Base-by-base conservation (phyloP, 106 monocot species). In the Cymbidium sinense region DNA sequence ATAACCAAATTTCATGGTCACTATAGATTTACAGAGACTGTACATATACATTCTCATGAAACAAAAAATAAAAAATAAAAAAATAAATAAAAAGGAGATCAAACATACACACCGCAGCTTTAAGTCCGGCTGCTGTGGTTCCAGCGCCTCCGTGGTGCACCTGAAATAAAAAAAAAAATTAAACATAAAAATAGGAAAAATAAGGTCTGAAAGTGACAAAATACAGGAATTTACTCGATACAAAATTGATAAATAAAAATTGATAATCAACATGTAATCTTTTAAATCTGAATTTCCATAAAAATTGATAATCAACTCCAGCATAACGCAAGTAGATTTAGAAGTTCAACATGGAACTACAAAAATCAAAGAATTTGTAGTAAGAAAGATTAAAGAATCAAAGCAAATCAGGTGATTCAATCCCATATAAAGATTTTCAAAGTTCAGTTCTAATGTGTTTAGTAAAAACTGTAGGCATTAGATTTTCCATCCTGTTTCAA, bases 131-230 rank as follows among this genome's bases (percentile, higher is more conserved):
- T 79, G 96, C 96, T 55, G 96, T 96, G 37, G 96, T 96, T 77
- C 96, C 96, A 77, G 96, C 96, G 69, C 96, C 96, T 72, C 96
- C 96, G 85, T 96, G 96, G 80, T 96, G 96, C 43, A 96, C 96
- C 96, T 96, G 74, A 82, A 37, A 76, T 11, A 28, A 34, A 13
- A 71, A 61, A 6, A 23, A n/a, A 1, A 47, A 47, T 4, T 39
- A 39, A 39, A 39, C 37, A 39, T n/a, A n/a, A n/a, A n/a, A 39
- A 39, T 3, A 7, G 37, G 37, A 7, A 7, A 0, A 39, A 39
- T 4, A 47, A 2, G 47, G 15, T 13, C 13, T 2, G 13, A 39
- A 47, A 47, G 47, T 47, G 13, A 47, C 13, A 47, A n/a, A n/a
- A n/a, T n/a, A 11, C 13, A 13, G 13, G 13, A 47, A 13, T n/a